Conservation (phyloP, 768 basidiomycete genomes). For the Tricholoma matsutake region DNA sequence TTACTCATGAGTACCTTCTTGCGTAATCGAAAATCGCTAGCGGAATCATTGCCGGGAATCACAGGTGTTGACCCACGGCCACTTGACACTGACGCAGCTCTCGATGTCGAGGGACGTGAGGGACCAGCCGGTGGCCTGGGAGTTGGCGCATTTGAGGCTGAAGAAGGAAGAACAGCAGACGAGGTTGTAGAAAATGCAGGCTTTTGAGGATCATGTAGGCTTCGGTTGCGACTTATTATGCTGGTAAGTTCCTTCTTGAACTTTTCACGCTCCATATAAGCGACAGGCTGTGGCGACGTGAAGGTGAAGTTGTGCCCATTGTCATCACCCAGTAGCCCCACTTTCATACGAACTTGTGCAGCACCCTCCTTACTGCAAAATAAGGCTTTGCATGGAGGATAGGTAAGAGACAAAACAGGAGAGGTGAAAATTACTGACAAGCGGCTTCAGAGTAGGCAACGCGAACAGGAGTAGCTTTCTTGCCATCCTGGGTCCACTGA, state of each 20-base stretch:
- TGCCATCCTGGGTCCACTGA: slow-evolving; percentile 78
- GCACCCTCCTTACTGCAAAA: slow-evolving; percentile 87
- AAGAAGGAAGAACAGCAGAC: slow-evolving; percentile 11
- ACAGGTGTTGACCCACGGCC: slow-evolving; percentile 51
- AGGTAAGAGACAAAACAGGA: slow-evolving; percentile 13
- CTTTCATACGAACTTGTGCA: slow-evolving; percentile 73
- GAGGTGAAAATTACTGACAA: slow-evolving; percentile 44
- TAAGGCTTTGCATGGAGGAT: slow-evolving; percentile 47
- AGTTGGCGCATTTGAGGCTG: slow-evolving; percentile 28
- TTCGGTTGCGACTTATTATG: slow-evolving; percentile 74
- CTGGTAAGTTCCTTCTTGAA: slow-evolving; percentile 79
- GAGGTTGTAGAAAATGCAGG: slow-evolving; percentile 26
- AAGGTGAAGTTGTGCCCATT: slow-evolving; percentile 83
- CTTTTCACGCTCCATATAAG: slow-evolving; percentile 69
- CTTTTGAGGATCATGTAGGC: slow-evolving; percentile 29
- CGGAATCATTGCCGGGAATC: slow-evolving; percentile 55
- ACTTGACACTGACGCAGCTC: slow-evolving; percentile 62
- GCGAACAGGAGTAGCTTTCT: slow-evolving; percentile 59
- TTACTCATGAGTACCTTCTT: slow-evolving; percentile 78
- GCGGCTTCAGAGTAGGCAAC: slow-evolving; percentile 57
- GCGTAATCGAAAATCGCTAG: slow-evolving; percentile 67
- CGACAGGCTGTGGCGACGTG: slow-evolving; percentile 59
- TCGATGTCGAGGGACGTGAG: slow-evolving; percentile 50
- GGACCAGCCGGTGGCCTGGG: slow-evolving; percentile 30
- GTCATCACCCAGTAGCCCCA: slow-evolving; percentile 66